Evolutionary conservation across 495 filamentous ascomycete species (phyloP).

Genomic region (Bacidia rubella): DNA sequence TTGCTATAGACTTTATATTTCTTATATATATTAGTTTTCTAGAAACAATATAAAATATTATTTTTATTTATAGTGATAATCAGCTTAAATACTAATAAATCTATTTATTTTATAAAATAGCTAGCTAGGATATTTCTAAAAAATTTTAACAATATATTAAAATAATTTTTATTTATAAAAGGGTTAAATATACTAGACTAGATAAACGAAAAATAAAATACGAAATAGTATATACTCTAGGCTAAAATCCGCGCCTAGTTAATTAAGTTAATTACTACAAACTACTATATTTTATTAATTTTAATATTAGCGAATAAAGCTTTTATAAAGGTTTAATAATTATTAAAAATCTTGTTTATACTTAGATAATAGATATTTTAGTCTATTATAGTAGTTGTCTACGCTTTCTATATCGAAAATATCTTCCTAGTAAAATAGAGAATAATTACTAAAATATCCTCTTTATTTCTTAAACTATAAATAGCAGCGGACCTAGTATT

Average conservation of each 20-base stretch:
- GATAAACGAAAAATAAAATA: slow-evolving; percentile 68
- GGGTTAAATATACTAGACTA: slow-evolving; percentile 22
- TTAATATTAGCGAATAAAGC: slow-evolving; percentile 71
- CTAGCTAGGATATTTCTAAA: slow-evolving; percentile 94
- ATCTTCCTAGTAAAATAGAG: slow-evolving; percentile 73
- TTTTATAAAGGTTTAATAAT: slow-evolving; percentile 64
- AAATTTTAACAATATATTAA: slow-evolving; percentile 71
- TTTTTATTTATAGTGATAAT: slow-evolving; percentile 87
- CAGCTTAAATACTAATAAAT: slow-evolving; percentile 69
- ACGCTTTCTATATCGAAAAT: slow-evolving; percentile 75
- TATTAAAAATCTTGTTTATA: slow-evolving; percentile 45
- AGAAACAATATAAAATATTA: slow-evolving; percentile 59
- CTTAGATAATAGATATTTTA: slow-evolving; percentile 35
- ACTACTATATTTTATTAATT: slow-evolving; percentile 57
- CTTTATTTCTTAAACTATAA: slow-evolving; percentile 89
- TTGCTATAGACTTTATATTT: slow-evolving; percentile 48
- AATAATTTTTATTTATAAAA: slow-evolving; percentile 42
- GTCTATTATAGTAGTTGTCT: slow-evolving; percentile 88
- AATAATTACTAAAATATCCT: slow-evolving; percentile 87
- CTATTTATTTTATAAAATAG: slow-evolving; percentile 69
- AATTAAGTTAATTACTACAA: slow-evolving; percentile 68
- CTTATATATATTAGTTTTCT: slow-evolving; percentile 58
- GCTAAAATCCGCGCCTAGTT: slow-evolving; percentile 62
- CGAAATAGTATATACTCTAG: slow-evolving; percentile 87
- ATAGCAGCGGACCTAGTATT: slow-evolving; percentile 94